Base-by-base conservation (phyloP, 495 filamentous ascomycete species). In the Neurospora discreta region DNA sequence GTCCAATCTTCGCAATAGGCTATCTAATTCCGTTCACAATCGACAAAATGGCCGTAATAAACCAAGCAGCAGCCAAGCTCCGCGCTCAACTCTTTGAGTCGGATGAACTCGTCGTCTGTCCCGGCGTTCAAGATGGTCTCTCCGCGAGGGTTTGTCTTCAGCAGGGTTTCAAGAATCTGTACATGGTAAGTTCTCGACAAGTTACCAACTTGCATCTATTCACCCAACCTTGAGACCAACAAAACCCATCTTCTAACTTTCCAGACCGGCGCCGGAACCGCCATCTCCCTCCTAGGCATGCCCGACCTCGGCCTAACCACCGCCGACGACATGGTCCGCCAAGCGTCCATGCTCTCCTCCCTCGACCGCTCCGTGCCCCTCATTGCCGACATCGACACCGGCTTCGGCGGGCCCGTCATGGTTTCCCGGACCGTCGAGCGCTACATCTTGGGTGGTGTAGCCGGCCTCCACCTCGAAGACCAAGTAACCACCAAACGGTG, bases 301-400 rank as follows among this genome's bases (percentile, higher is more conserved):
- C 86, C 90, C 1, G 90, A 92, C 76, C 83, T 92, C 2, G 90
- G 89, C n/a, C 77, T 92, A 6, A 86, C 86, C 11, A 82, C 80
- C 13, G 82, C 89, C 68, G 84, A 88, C 75, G 90, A 93, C 77
- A 92, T 92, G 89, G 77, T 82, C 39, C 83, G 82, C 69, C 88
- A 91, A 74, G 90, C 89, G 0, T 82, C 85, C 67, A 91, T 91
- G 87, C 88, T 93, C 70, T 88, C 89, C 60, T 84, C 84, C 71
- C 80, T 92, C 41, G 83, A 90, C 73, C 87, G 87, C 0, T 78
- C 78, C 39, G 82, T 85, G 0, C 83, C 84, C 2, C 74, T 92
- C 6, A 91, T 93, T 76, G 90, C 90, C n/a, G 90, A 92, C 74
- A 89, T 88, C 74, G 90, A 93, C 78, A 88, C 86, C 15, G 88